Evolutionary conservation across 2,329 filamentous ascomycete genomes (phyloP).

Genomic region (Diaporthe vexans): DNA sequence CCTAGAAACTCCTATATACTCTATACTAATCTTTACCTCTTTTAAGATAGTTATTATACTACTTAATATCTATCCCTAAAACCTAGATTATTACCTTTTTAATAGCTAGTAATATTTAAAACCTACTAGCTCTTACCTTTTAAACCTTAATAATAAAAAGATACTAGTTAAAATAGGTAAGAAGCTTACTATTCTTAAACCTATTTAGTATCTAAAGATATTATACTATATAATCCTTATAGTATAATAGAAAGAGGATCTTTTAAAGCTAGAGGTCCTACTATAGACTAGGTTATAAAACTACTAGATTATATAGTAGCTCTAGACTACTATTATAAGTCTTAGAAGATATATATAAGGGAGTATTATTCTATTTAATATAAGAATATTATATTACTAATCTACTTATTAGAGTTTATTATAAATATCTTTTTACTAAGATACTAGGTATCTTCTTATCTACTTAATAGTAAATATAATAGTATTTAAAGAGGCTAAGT

Average conservation of each 20-base stretch:
- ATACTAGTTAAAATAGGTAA: neutral
- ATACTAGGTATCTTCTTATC: neutral
- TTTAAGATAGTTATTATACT: neutral
- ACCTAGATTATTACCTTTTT: neutral
- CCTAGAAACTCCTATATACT: neutral
- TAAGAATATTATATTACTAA: neutral
- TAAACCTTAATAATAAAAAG: neutral
- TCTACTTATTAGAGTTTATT: neutral
- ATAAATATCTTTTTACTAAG: too few species aligned
- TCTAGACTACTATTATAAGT: neutral
- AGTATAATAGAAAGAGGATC: neutral
- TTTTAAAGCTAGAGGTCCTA: neutral
- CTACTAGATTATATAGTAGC: neutral
- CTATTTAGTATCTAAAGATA: neutral
- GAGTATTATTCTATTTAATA: neutral
- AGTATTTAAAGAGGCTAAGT: neutral
- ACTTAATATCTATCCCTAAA: neutral
- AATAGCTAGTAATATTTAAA: neutral
- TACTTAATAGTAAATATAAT: neutral
- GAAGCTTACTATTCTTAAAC: neutral
- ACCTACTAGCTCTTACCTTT: neutral
- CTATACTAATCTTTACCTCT: neutral
- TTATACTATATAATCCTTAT: neutral
- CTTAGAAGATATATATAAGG: neutral
- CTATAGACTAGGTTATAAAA: neutral